Base-by-base conservation (phyloP, 371 early-diverging fungal species). In the Rhizopus delemar region DNA sequence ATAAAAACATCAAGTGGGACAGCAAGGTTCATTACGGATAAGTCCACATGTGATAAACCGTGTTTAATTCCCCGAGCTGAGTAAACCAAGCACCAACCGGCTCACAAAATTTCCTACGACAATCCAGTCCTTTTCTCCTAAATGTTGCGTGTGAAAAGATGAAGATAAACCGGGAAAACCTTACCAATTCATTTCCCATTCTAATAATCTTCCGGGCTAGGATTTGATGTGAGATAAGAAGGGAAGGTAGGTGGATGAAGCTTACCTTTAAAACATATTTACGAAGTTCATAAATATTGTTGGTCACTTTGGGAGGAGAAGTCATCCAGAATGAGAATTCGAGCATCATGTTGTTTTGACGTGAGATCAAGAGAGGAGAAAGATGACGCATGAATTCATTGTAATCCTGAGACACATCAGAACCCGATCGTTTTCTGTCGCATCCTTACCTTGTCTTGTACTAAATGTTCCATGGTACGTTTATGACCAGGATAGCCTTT, bases 51-150 rank as follows among this genome's bases (percentile, higher is more conserved):
- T 95, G 97, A 67, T 96, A 94, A 5, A 96, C 96, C 41, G 85
- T 85, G 73, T 95, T 91, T 46, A 97, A 66, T 38, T 84, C 78
- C 15, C 96, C 96, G 16, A 96, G 78, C 70, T 97, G 96, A 41
- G 90, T 89, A 70, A 96, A 97, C 96, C 96, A 97, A 7, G 96
- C 97, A 13, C 97, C 97, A 41, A 95, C 88, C 9, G 95, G 95
- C 55, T 91, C 90, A 66, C 91, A 91, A 68, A 89, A 91, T 67
- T 93, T 87, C 16, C 85, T 76, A 46, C 97, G 83, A 68, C 93
- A 93, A 57, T 93, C 92, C 8, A 96, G 81, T 48, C 96, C 95
- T 31, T 84, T 78, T 22, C 86, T 80, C 95, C 75, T 70, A 39
- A 11, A 49, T 22, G 13, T 16, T 8, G 5, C 48, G 48, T 39